phyloP scores from a whole-genome alignment of 371 early-diverging fungal species.

The Rozella allomycis region DNA sequence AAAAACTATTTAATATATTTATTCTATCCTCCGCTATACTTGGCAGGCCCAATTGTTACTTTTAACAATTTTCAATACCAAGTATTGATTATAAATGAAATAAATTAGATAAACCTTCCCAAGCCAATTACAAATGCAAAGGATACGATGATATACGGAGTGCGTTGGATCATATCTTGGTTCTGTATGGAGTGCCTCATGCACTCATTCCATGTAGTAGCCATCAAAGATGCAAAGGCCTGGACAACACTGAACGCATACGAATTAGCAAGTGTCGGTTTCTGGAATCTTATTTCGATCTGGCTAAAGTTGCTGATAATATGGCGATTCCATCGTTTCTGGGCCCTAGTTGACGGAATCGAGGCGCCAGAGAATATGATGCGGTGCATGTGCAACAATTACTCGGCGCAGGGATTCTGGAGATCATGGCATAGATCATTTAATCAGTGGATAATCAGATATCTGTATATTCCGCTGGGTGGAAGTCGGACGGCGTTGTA shows the following conservation, averaged over 20 bases:
- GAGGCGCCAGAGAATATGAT: slow-evolving; percentile 75
- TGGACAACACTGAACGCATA: slow-evolving; percentile 48
- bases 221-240: slow-evolving; percentile 51
- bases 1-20: slow-evolving; percentile 51
- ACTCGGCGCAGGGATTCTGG: slow-evolving; percentile 74
- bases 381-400: slow-evolving; percentile 78
- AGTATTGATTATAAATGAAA: slow-evolving; percentile 13
- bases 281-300: slow-evolving; percentile 56
- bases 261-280: slow-evolving; percentile 54
- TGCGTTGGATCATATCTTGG: slow-evolving; percentile 13
- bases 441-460: no score
- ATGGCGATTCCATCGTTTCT: slow-evolving; percentile 80
- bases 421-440: slow-evolving; percentile 39
- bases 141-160: slow-evolving; percentile 3
- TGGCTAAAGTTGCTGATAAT: slow-evolving; percentile 81
- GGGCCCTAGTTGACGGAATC: slow-evolving; percentile 68
- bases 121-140: background rate
- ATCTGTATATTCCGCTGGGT: slow-evolving; percentile 76
- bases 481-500: slow-evolving; percentile 32
- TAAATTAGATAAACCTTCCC: background rate
- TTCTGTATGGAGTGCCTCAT: slow-evolving; percentile 60
- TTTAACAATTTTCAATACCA: slow-evolving; percentile 75
- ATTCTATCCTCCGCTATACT: slow-evolving; percentile 66
- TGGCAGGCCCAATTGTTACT: slow-evolving; percentile 85
- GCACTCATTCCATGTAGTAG: slow-evolving; percentile 60